Evolutionary conservation across 116 monocot species (phyloP), one percentile per base, ranked within the genome.

Genomic region (Dioscorea cayenensis): DNA sequence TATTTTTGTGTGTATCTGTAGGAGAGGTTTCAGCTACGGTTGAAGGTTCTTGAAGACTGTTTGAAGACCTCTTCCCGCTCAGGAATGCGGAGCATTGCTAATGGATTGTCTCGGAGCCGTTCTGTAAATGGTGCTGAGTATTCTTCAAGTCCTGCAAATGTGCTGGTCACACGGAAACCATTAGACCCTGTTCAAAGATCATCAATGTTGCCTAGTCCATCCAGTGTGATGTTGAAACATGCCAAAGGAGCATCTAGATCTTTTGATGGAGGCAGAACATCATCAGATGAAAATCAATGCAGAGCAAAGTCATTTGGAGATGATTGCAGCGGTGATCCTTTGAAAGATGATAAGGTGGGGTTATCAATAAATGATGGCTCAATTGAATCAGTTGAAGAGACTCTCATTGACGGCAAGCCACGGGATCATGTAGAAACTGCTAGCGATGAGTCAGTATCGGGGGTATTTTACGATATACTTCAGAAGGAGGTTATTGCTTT

Each of bases 401-500:
- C 67, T 43, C 19, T 36, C 28, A 61, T n/a, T 23, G 68, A 63
- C 36, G 22, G 62, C 20, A 76, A 48, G 35, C 58, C 38, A 68
- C 37, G 60, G 19, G 27, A 29, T 36, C 28, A 36, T 59, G 28
- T 28, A 12, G 76, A 64, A 66, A 58, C 62, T 52, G 27, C 37
- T 66, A 63, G 67, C 6, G 77, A 90, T 64, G 84, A 84, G 72
- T 79, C 28, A 72, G 84, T 90, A 68, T 89, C 95, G 21, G 89
- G 82, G 66, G 65, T 89, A 49, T 79, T 94, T 64, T 88, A 88
- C 79, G 91, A 94, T 52, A 76, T 88, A 73, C 75, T 94, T 32
- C 90, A 94, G 64, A 94, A 88, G 77, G 91, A 91, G 80, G 94
- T 91, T 14, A 68, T 95, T 72, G 61, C 80, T 72, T 77, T 95